These are phyloP conservation scores for Nigrograna mackinnonii DNA, from an alignment of 2,329 filamentous ascomycete species.

Conservation along the genomic window DNA sequence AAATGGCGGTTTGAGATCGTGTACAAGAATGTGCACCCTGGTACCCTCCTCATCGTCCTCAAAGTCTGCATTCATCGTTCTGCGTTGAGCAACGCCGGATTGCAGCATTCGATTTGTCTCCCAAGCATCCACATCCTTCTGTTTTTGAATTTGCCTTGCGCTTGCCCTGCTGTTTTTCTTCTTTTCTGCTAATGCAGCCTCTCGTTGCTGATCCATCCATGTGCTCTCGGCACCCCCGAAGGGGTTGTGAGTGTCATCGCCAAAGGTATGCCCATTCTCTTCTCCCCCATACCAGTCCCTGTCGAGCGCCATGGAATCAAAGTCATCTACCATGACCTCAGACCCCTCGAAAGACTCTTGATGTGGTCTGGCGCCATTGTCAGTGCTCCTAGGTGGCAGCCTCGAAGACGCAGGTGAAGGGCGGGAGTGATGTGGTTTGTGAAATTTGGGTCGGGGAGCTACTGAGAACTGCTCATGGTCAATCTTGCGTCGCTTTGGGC, in stretches of 20 bases:
- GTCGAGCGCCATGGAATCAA: conserved; percentile 77
- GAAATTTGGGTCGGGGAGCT: conserved; percentile 51
- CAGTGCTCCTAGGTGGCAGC: conserved; percentile 34
- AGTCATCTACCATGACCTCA: conserved; percentile 64
- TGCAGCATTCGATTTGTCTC: conserved; percentile 98
- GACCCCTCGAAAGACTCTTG: conserved; percentile 65
- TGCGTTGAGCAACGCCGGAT: conserved; percentile 88
- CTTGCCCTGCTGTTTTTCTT: conserved; percentile 73
- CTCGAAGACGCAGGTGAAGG: conserved; percentile 17
- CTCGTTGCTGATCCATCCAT: conserved; percentile 75
- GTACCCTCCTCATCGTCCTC: conserved; percentile 89
- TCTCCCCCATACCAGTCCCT: conserved; percentile 93
- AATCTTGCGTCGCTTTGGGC: conserved; percentile 69
- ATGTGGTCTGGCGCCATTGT: conserved; percentile 45
- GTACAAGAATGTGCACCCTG: conserved; percentile 86
- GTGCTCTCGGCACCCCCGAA: conserved; percentile 77
- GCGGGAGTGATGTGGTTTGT: conserved; percentile 33
- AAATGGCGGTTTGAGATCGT: conserved; percentile 93
- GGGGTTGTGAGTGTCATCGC: conserved; percentile 90
- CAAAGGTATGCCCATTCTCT: conserved; percentile 82
- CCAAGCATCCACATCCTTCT: conserved; percentile 96
- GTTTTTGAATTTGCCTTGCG: conserved; percentile 78
- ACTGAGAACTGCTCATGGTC: conserved; percentile 64
- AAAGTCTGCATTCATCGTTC: conserved; percentile 81
- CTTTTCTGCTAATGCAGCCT: conserved; percentile 76